Percentiles rank a stretch among this genome's conserved stretches.
Evolutionary conservation across 2,329 filamentous ascomycete species (phyloP).

Genomic region (Arthrobotrys sphaeroides): DNA sequence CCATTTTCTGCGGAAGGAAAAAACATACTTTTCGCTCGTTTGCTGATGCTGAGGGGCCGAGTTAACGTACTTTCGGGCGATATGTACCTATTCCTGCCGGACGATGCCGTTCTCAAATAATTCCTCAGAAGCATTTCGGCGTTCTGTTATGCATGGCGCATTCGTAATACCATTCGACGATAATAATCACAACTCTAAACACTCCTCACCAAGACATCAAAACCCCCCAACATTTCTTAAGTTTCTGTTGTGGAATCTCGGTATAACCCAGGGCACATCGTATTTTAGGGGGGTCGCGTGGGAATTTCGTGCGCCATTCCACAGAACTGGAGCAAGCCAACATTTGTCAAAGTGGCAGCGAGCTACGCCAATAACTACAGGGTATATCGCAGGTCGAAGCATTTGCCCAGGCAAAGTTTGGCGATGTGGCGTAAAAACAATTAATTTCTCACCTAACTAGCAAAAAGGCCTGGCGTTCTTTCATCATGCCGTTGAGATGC

Average conservation of each 20-base stretch:
- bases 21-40: not conserved
- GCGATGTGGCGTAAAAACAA: not conserved
- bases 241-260: not conserved
- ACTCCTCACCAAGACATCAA: not conserved
- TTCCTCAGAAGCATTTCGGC: not conserved
- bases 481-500: not conserved
- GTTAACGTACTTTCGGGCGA: not conserved
- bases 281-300: conserved; percentile 53
- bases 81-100: conserved; percentile 9
- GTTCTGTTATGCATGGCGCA: not conserved
- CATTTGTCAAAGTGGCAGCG: not conserved
- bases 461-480: not conserved
- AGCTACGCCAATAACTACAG: not conserved
- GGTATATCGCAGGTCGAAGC: not conserved
- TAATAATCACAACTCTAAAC: not conserved
- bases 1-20: conserved; percentile 12
- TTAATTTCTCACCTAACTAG: not conserved
- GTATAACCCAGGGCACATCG: conserved; percentile 17
- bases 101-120: not conserved
- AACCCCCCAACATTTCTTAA: not conserved
- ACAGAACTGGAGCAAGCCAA: conserved; percentile 18
- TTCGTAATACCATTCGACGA: not conserved
- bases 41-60: not conserved
- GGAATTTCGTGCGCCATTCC: conserved; percentile 49
- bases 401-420: conserved; percentile 8